A percentile compares a stretch with the other conserved stretches of the same genome.
Conservation (phyloP, 768 basidiomycete genomes). For the Xerocomellus dryophilus region DNA sequence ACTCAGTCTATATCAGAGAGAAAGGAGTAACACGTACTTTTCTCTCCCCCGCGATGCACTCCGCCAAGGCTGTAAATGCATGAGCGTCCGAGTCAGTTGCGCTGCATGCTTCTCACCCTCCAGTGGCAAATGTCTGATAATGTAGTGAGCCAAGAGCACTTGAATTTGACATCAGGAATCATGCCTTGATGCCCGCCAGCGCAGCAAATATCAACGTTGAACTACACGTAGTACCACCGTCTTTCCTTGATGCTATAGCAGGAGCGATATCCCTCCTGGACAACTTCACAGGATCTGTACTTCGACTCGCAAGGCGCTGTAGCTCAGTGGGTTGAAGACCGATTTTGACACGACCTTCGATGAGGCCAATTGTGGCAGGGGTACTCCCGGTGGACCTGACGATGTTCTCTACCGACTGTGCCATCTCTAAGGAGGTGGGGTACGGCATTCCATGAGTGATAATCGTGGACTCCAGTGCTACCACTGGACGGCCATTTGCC, state of each 20-base stretch:
- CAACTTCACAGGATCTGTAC: constrained; percentile 53
- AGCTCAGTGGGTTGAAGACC: constrained; percentile 69
- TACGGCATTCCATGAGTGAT: constrained; percentile 91
- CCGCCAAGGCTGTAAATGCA: constrained; percentile 61
- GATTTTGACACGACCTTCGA: constrained; percentile 82
- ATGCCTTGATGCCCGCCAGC: constrained; percentile 81
- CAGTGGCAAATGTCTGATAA: constrained; percentile 80
- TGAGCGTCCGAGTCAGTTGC: constrained; percentile 1
- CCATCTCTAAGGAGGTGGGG: constrained; percentile 71
- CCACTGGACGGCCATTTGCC: constrained; percentile 59
- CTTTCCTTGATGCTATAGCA: constrained; percentile 59
- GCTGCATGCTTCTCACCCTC: constrained; percentile 58
- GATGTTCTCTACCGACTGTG: constrained; percentile 66
- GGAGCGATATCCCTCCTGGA: constrained; percentile 80
- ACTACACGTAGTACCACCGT: constrained; percentile 83
- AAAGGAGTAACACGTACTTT: constrained; percentile 39
- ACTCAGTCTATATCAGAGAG: constrained; percentile 1
- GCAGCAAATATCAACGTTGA: constrained; percentile 73
- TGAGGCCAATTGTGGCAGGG: constrained; percentile 88
- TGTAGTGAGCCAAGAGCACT: constrained; percentile 7
- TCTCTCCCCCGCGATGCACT: constrained; percentile 76
- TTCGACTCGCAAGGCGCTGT: constrained; percentile 59
- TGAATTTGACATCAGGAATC: neutral
- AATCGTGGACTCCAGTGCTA: constrained; percentile 90
- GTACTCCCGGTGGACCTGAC: constrained; percentile 73